phyloP scores from a whole-genome alignment of 179 eudicot genomes.

The Camellia oleifera region DNA sequence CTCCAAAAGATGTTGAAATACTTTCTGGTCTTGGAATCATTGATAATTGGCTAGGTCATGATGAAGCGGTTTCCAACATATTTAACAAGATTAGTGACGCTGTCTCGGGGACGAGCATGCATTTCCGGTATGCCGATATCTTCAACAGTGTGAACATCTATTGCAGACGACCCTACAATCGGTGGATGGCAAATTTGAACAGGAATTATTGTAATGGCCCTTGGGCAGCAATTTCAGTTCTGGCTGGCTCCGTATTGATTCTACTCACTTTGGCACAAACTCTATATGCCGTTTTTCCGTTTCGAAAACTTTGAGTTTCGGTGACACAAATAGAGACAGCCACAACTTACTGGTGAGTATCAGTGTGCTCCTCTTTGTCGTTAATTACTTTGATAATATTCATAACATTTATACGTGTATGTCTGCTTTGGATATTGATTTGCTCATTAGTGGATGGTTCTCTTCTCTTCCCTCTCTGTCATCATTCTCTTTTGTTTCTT shows the following conservation, averaged over 20 bases:
- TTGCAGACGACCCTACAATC: neutral
- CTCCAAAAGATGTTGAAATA: neutral
- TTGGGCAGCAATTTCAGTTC: neutral
- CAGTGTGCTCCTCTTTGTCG: too few relatives aligned
- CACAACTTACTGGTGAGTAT: too few relatives aligned
- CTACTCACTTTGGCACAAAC: neutral
- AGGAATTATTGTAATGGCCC: neutral
- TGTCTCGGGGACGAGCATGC: neutral
- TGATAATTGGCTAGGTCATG: too few relatives aligned
- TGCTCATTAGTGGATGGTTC: too few relatives aligned
- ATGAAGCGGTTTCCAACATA: neutral
- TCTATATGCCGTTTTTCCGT: too few relatives aligned
- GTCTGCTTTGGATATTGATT: too few relatives aligned
- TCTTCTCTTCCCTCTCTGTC: too few relatives aligned
- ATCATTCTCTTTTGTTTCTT: too few relatives aligned
- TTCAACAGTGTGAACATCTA: neutral
- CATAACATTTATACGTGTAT: too few relatives aligned
- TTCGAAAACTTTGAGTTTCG: too few relatives aligned
- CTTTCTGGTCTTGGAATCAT: neutral
- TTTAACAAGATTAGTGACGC: neutral
- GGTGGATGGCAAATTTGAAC: neutral
- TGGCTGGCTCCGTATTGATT: neutral
- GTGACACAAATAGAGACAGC: too few relatives aligned
- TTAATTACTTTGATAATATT: too few relatives aligned
- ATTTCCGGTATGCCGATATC: neutral